Evolutionary conservation across 192 early-diverging fungal genomes (phyloP).

Genomic region (Oehlia diaphana): DNA sequence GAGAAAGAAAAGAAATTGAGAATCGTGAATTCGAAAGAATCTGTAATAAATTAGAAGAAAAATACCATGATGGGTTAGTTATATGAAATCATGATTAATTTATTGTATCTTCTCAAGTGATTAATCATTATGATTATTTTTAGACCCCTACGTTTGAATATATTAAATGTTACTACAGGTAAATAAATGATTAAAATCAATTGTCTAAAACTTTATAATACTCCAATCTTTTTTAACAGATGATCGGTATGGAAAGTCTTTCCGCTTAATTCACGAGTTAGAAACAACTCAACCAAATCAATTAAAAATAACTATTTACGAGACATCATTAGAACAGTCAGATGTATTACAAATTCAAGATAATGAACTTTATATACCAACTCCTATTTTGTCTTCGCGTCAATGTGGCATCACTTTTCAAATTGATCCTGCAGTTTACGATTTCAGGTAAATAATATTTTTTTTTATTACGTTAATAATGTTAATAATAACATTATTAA

Average conservation of each 20-base stretch:
- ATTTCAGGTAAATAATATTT: background rate
- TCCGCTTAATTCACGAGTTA: background rate
- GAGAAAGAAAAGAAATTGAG: background rate
- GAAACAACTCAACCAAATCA: background rate
- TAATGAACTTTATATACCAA: background rate
- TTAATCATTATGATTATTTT: background rate
- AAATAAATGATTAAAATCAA: background rate
- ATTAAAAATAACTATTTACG: background rate
- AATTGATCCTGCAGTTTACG: constrained; percentile 9
- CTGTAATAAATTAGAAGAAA: background rate
- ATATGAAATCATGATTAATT: background rate
- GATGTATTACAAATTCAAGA: background rate
- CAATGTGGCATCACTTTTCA: background rate
- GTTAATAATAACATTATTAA: background rate
- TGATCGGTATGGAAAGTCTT: background rate
- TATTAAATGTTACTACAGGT: background rate
- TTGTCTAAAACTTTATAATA: background rate
- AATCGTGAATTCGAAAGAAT: background rate
- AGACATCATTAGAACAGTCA: background rate
- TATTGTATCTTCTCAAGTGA: background rate
- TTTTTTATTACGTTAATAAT: background rate
- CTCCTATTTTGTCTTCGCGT: background rate
- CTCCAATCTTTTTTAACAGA: background rate
- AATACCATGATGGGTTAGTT: background rate
- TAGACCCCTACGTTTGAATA: background rate